Percentiles rank a stretch among this genome's conserved stretches.
Conservation (phyloP, 306 rosid species). For the Hippophae rhamnoides region DNA sequence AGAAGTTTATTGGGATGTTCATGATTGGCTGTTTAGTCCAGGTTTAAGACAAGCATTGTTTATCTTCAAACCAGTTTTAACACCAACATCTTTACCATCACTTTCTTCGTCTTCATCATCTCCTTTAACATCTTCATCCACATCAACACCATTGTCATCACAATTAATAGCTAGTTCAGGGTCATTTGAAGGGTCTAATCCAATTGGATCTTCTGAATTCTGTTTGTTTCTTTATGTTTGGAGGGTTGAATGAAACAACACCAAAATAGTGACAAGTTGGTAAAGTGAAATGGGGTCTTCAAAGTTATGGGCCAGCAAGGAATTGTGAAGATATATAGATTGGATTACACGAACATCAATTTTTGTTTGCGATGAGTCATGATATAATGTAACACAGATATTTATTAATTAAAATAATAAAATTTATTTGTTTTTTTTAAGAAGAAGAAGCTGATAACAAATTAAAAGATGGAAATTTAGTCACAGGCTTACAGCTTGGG, state of each 20-base stretch:
- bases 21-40: conserved; percentile 82
- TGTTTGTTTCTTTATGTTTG: conserved; percentile 84
- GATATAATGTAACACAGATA: no score
- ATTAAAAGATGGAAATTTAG: conserved; percentile 9
- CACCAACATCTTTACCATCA: conserved; percentile 35
- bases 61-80: conserved; percentile 62
- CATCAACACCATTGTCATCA: conserved; percentile 44
- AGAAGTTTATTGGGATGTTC: conserved; percentile 89
- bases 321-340: conserved; percentile 30
- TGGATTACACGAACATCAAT: conserved; percentile 7
- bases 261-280: conserved; percentile 13
- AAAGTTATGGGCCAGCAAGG: conserved; percentile 26
- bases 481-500: conserved; percentile 39
- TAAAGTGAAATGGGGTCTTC: no score
- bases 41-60: conserved; percentile 82
- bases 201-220: conserved; percentile 67
- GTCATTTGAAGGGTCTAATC: conserved; percentile 44
- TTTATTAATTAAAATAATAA: no score
- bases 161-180: conserved; percentile 41
- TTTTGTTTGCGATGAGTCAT: no score
- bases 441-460: conserved; percentile 27
- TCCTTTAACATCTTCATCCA: conserved; percentile 21
- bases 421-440: not conserved
- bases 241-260: conserved; percentile 53
- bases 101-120: conserved; percentile 23